phyloP scores from a whole-genome alignment of 306 rosid species.

The Spatholobus suberectus region DNA sequence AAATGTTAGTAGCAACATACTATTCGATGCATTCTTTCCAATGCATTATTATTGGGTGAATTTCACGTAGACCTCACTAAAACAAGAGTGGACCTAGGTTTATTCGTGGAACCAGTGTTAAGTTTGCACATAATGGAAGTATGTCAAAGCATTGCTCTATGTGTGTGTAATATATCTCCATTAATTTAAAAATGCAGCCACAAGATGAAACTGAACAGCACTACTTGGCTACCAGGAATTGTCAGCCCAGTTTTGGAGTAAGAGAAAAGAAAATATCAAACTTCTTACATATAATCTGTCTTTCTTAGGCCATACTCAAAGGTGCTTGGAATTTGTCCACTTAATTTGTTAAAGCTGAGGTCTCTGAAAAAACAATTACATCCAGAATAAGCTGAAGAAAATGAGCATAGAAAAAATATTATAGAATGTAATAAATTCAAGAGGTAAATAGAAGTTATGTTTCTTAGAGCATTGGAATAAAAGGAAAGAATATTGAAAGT shows the following conservation, averaged over 20 bases:
- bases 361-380: background rate
- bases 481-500: background rate
- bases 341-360: background rate
- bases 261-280: background rate
- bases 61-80: too few relatives aligned
- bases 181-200: too few relatives aligned
- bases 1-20: too few relatives aligned
- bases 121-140: too few relatives aligned
- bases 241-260: background rate
- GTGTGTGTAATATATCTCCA: too few relatives aligned
- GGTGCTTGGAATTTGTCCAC: background rate
- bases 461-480: background rate
- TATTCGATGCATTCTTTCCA: too few relatives aligned
- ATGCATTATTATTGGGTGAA: too few relatives aligned
- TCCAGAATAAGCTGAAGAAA: background rate
- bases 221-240: background rate
- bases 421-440: background rate
- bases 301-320: background rate
- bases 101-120: too few relatives aligned
- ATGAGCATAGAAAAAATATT: background rate
- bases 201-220: background rate
- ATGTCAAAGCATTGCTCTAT: too few relatives aligned
- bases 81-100: too few relatives aligned
- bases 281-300: background rate
- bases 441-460: background rate